Evolutionary conservation across 768 basidiomycete genomes (phyloP).

Genomic region (Tulasnella calospora): DNA sequence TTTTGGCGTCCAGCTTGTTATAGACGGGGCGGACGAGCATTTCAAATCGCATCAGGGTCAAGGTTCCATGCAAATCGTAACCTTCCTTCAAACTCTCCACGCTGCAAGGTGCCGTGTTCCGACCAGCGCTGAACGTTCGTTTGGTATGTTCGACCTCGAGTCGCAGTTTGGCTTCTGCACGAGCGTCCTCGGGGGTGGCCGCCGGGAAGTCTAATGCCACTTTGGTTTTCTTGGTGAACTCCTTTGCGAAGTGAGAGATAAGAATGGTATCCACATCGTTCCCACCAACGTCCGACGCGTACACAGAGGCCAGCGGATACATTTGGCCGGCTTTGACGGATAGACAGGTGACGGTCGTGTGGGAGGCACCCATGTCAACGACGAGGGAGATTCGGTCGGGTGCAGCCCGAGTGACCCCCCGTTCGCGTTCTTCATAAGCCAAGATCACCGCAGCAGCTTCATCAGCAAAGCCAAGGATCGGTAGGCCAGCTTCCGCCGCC

Average conservation of each 20-base stretch:
- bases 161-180: conserved; percentile 88
- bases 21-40: conserved; percentile 31
- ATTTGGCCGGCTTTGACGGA: conserved; percentile 68
- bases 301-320: conserved; percentile 49
- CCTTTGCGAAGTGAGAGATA: conserved; percentile 86
- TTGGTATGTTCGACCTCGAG: conserved; percentile 94
- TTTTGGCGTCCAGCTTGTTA: conserved; percentile 28
- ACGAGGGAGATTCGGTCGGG: conserved; percentile 71
- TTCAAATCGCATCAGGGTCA: conserved; percentile 48
- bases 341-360: conserved; percentile 62
- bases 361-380: conserved; percentile 75
- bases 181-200: conserved; percentile 56
- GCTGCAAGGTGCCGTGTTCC: conserved; percentile 82
- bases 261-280: conserved; percentile 74
- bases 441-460: conserved; percentile 72
- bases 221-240: conserved; percentile 96
- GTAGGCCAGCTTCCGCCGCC: conserved; percentile 73
- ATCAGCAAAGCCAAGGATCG: conserved; percentile 80
- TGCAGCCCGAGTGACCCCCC: background rate
- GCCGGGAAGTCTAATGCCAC: conserved; percentile 62
- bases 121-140: conserved; percentile 80
- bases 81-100: conserved; percentile 95
- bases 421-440: conserved; percentile 36
- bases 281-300: conserved; percentile 50
- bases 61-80: conserved; percentile 74